Evolutionary conservation across 2,329 filamentous ascomycete genomes (phyloP).

Genomic region (Xylariales sp.): DNA sequence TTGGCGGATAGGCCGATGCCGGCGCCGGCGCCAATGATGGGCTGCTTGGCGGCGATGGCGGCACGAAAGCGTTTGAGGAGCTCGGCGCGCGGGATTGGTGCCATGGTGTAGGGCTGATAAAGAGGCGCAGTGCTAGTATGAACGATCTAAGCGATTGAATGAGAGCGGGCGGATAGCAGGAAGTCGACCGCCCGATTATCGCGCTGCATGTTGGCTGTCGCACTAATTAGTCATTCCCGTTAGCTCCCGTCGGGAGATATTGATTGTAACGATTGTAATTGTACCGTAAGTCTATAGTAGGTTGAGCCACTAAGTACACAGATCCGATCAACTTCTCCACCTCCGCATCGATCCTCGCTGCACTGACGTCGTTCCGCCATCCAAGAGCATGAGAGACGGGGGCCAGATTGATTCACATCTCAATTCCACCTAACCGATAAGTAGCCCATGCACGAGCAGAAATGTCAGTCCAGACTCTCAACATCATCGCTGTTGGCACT

Average conservation of each 20-base stretch:
- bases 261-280: no score
- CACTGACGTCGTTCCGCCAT: neutral
- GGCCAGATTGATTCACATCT: neutral
- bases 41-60: constrained; percentile 64
- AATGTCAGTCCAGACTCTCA: constrained; percentile 38
- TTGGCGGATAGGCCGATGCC: constrained; percentile 78
- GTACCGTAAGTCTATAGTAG: neutral
- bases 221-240: constrained; percentile 13
- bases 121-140: neutral
- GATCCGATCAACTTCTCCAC: constrained; percentile 29
- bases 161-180: neutral
- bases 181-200: neutral
- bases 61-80: constrained; percentile 66
- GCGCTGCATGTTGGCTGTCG: neutral
- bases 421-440: neutral
- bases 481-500: constrained; percentile 65
- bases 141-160: constrained; percentile 4
- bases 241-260: neutral
- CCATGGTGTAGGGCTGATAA: constrained; percentile 44
- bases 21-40: constrained; percentile 76
- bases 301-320: neutral
- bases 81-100: constrained; percentile 64
- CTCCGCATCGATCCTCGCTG: constrained; percentile 1
- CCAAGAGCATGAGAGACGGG: neutral
- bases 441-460: neutral